Evolutionary conservation across 2,329 filamentous ascomycete species (phyloP), one percentile per base, ranked within the genome.

Genomic region (Emericellopsis cladophorae): DNA sequence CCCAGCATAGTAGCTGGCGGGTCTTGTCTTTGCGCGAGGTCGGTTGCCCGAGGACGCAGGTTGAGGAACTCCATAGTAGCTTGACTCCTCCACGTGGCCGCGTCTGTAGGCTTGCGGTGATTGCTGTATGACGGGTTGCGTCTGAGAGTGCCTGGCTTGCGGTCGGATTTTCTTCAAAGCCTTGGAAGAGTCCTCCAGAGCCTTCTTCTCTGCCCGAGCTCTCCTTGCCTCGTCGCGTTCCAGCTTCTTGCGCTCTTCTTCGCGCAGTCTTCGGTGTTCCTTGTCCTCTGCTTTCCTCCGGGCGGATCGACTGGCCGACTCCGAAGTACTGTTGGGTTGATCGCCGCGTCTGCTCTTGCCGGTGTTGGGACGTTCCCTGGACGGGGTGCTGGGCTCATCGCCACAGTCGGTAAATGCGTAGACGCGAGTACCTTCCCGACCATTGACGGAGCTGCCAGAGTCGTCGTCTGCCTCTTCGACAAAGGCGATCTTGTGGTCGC

Each of bases 381-480:
- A 54, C 9, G 67, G 65, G 47, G 64, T 66, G 26, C 26, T 29
- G 26, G 26, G 26, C 26, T 29, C 26, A 12, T 29, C 26, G 6
- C 26, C 26, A 7, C 26, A 29, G 26, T 63, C 56, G 24, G 68
- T 71, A 29, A 58, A 58, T 47, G 72, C 71, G 55, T 73, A 75
- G 38, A 52, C 54, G 24, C 60, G 57, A 36, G 59, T 64, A 44
- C 58, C 56, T 45, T 53, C 54, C 16, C 60, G 61, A 36, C 62
- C 64, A 46, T 57, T 57, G 33, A 63, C 53, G 31, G 61, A 54
- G 41, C 65, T 66, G 33, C 62, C 68, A 11, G 61, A 57, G 39
- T 74, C 70, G 49, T 74, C 69, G 50, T 74, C 68, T 37, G 59
- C 67, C 42, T 74, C 72, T 53, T 75, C 65, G 43, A 72, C 60